Percentiles rank a stretch among this genome's conserved stretches.
phyloP scores from a whole-genome alignment of 2,329 filamentous ascomycete species.

The Calonectria ilicicola region DNA sequence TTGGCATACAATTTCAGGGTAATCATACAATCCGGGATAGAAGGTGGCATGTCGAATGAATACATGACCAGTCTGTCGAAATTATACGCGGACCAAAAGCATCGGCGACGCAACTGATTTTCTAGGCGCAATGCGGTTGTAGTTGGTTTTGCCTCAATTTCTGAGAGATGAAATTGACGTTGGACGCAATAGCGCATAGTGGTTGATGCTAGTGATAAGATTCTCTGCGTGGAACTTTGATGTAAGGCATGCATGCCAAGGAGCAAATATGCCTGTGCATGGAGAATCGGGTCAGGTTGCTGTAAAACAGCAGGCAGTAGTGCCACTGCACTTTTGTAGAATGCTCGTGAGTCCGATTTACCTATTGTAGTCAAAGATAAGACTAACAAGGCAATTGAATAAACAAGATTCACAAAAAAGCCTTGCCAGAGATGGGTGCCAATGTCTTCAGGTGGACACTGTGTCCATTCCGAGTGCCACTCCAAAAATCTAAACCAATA shows the following conservation, averaged over 20 bases:
- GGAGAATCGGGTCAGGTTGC: constrained; percentile 33
- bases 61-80: constrained; percentile 44
- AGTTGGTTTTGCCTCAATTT: constrained; percentile 30
- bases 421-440: constrained; percentile 34
- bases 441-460: constrained; percentile 5
- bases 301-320: constrained; percentile 21
- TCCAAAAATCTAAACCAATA: constrained; percentile 27
- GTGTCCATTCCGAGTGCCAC: constrained; percentile 35
- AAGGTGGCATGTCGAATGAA: constrained; percentile 41
- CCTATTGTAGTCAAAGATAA: constrained; percentile 26
- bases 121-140: constrained; percentile 9
- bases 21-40: constrained; percentile 43
- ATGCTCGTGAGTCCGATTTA: constrained; percentile 27
- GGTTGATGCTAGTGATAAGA: constrained; percentile 41
- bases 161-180: constrained; percentile 41
- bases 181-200: constrained; percentile 45
- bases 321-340: constrained; percentile 37
- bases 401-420: constrained; percentile 46
- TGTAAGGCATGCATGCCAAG: constrained; percentile 44
- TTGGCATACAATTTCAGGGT: constrained; percentile 41
- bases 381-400: constrained; percentile 35
- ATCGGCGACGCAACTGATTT: constrained; percentile 40
- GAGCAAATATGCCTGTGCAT: constrained; percentile 34
- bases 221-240: constrained; percentile 41
- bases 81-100: constrained; percentile 47